Percentiles rank a stretch among this genome's conserved stretches.
phyloP scores from a whole-genome alignment of 768 basidiomycete species.

The Russula abietina region DNA sequence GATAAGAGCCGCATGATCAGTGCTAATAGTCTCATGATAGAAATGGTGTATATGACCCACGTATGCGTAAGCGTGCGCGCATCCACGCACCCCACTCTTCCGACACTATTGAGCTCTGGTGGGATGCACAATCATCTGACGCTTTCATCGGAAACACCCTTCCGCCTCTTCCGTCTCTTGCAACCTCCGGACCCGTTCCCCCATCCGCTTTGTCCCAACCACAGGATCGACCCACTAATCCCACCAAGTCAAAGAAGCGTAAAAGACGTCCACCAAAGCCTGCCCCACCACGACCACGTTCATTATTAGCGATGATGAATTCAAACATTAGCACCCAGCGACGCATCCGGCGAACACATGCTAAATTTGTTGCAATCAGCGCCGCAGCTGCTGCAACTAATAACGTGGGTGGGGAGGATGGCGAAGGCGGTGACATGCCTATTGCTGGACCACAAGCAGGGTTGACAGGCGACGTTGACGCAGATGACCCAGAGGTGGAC shows the following conservation, averaged over 20 bases:
- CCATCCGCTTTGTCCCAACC: constrained; percentile 25
- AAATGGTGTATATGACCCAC: constrained; percentile 34
- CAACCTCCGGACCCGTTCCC: constrained; percentile 22
- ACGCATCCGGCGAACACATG: constrained; percentile 65
- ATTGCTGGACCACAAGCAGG: not conserved
- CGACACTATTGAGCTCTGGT: constrained; percentile 25
- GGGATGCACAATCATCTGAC: constrained; percentile 24
- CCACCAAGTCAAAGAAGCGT: constrained; percentile 25
- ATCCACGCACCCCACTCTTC: constrained; percentile 31
- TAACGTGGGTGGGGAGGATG: constrained; percentile 32
- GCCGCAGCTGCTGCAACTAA: constrained; percentile 32
- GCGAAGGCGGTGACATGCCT: constrained; percentile 17
- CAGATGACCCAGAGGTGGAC: constrained; percentile 38
- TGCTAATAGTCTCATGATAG: constrained; percentile 17
- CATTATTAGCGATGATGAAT: constrained; percentile 67
- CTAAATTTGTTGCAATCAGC: constrained; percentile 57
- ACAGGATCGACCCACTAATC: constrained; percentile 26
- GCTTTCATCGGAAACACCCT: constrained; percentile 22
- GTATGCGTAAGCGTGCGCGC: constrained; percentile 60
- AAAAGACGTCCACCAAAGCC: constrained; percentile 36
- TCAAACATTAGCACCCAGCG: constrained; percentile 70
- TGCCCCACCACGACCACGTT: constrained; percentile 26
- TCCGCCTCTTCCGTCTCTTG: constrained; percentile 23
- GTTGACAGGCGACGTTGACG: constrained; percentile 21
- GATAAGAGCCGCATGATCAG: not conserved